Evolutionary conservation across 2,329 filamentous ascomycete species (phyloP), one percentile per base, ranked within the genome.

Genomic region (Trichoderma sp.): DNA sequence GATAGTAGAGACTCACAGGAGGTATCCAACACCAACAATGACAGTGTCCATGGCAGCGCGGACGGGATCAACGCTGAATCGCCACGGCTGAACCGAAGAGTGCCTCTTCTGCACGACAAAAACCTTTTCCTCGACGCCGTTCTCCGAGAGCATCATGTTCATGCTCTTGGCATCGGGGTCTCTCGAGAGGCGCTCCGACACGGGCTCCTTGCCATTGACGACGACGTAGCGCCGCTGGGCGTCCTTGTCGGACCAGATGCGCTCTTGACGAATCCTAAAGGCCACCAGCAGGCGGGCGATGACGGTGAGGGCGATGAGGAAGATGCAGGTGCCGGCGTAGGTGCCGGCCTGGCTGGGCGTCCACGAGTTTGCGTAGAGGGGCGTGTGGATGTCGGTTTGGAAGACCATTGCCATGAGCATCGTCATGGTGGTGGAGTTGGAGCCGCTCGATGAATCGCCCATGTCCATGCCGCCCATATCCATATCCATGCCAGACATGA

Each of bases 251-350:
- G 93, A 85, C 92, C 94, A 97, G 62, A 87, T 85, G 78, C 86
- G 81, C 84, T 89, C 90, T 83, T 85, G 89, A 84, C 86, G 91
- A 85, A 85, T 90, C 82, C 94, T 95, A 80, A 90, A 87, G 3
- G 95, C 95, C 68, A 96, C 86, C 18, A 98, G 87, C 24, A 87
- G 85, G 71, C 95, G 93, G 81, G 93, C 91, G 75, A 93, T 81
- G 76, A 92, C 87, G 76, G 92, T 92, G 69, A 98, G 91, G 62
- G 93, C 79, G 82, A 98, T 92, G 76, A 98, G 89, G 85, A 98
- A 98, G 83, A 98, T 94, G 87, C 96, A 97, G 33, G 95, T 97
- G 74, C 91, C 96, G 2, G 94, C 95, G 84, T 98, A 98, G 76
- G 89, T 86, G 79, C 93, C 94, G 6, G 88, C 86, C 45, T 86